phyloP scores from a whole-genome alignment of 129 eudicot species.

The Pulicaria dysenterica region DNA sequence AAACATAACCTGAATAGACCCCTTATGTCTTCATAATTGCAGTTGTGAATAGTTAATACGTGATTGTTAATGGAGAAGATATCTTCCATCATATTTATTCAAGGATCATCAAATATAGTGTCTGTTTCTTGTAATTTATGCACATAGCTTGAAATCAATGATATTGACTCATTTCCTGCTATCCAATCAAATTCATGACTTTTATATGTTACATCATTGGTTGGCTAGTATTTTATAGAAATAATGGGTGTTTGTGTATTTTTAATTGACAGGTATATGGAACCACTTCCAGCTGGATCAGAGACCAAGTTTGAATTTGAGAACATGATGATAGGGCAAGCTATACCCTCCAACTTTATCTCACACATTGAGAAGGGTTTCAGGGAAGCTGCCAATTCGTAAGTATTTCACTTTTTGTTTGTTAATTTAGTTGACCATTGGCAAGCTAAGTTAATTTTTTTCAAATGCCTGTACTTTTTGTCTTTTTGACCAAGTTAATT shows the following conservation, averaged over 20 bases:
- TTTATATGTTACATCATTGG: not conserved
- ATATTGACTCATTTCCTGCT: not conserved
- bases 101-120: no score
- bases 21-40: no score
- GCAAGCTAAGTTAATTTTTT: not conserved
- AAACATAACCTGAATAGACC: no score
- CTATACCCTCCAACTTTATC: constrained; percentile 79
- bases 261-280: constrained; percentile 61
- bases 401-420: constrained; percentile 30
- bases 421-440: not conserved
- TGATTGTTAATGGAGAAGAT: no score
- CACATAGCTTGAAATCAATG: not conserved
- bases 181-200: not conserved
- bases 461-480: not conserved
- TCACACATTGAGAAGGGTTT: constrained; percentile 98
- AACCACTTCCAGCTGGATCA: constrained; percentile 87
- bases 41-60: no score
- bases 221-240: not conserved
- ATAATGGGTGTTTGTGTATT: not conserved
- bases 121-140: not conserved
- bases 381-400: constrained; percentile 98
- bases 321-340: constrained; percentile 88
- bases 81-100: no score
- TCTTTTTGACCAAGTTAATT: no score
- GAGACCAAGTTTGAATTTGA: constrained; percentile 87